These are phyloP conservation scores for Blastomyces parvus DNA, from an alignment of 2,329 filamentous ascomycete species.

Conservation along the genomic window DNA sequence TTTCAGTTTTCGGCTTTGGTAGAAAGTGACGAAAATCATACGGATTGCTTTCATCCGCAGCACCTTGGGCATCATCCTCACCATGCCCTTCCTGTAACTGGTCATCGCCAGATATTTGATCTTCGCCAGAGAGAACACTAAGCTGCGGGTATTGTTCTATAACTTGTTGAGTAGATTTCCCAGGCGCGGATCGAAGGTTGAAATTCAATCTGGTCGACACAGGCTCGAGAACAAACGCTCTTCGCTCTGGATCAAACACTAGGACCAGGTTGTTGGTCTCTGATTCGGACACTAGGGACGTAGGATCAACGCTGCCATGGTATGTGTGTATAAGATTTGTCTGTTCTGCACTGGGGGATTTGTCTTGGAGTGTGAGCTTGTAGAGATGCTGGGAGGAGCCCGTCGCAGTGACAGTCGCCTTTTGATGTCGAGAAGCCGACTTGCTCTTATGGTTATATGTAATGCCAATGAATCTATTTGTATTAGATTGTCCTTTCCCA, in stretches of 20 bases:
- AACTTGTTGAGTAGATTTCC: constrained; percentile 55
- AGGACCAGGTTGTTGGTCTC: constrained; percentile 41
- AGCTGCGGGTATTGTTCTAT: constrained; percentile 60
- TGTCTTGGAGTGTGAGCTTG: constrained; percentile 35
- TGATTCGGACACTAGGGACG: constrained; percentile 21
- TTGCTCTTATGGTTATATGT: constrained; percentile 41
- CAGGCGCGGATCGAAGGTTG: constrained; percentile 66
- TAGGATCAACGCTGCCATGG: constrained; percentile 33
- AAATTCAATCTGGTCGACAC: constrained; percentile 77
- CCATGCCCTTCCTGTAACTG: constrained; percentile 22
- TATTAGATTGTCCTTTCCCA: constrained; percentile 19
- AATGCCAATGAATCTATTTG: constrained; percentile 30
- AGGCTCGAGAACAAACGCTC: constrained; percentile 72
- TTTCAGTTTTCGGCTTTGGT: constrained; percentile 30
- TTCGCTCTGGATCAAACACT: constrained; percentile 63
- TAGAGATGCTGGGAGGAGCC: constrained; percentile 29
- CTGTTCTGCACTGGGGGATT: constrained; percentile 31
- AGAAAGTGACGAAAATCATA: constrained; percentile 44
- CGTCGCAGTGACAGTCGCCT: constrained; percentile 29
- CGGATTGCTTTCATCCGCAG: constrained; percentile 38
- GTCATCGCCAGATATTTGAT: constrained; percentile 28
- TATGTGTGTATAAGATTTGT: constrained; percentile 32
- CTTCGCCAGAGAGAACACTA: constrained; percentile 31
- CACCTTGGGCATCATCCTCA: constrained; percentile 31
- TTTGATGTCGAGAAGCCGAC: constrained; percentile 30